Conservation (phyloP, 2,329 filamentous ascomycete genomes). For the Aureobasidium uvarum region DNA sequence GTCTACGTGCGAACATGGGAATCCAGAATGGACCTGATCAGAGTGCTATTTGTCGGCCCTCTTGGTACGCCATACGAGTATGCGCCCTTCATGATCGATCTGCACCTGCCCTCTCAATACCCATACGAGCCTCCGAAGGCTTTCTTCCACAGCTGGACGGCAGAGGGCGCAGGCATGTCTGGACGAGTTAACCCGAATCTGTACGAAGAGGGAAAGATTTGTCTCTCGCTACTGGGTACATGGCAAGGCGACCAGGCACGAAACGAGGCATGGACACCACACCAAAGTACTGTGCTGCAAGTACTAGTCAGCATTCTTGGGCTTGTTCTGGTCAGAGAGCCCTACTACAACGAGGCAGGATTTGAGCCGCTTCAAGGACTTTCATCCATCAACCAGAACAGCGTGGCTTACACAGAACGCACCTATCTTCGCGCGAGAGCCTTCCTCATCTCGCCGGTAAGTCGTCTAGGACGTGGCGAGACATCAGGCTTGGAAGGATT, state of each 20-base stretch:
- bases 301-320: slow-evolving; percentile 58
- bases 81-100: slow-evolving; percentile 61
- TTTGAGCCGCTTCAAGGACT: slow-evolving; percentile 52
- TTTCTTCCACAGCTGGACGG: slow-evolving; percentile 54
- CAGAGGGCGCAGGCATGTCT: slow-evolving; percentile 50
- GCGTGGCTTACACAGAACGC: slow-evolving; percentile 54
- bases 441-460: slow-evolving; percentile 44
- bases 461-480: not conserved
- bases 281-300: slow-evolving; percentile 56
- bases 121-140: slow-evolving; percentile 54
- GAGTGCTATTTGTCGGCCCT: slow-evolving; percentile 57
- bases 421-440: slow-evolving; percentile 53
- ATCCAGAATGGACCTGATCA: slow-evolving; percentile 57
- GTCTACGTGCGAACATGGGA: slow-evolving; percentile 62
- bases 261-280: slow-evolving; percentile 55
- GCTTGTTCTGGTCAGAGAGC: slow-evolving; percentile 57
- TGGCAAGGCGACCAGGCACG: slow-evolving; percentile 55
- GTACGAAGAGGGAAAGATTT: slow-evolving; percentile 63
- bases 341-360: slow-evolving; percentile 64
- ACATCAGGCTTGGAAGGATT: slow-evolving; percentile 43
- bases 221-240: slow-evolving; percentile 58
- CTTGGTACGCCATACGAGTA: slow-evolving; percentile 60
- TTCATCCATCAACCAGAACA: slow-evolving; percentile 48
- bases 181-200: slow-evolving; percentile 60
- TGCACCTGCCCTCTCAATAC: slow-evolving; percentile 52